Conservation (phyloP, 1,139 yeast genomes). For the Candida neerlandica region DNA sequence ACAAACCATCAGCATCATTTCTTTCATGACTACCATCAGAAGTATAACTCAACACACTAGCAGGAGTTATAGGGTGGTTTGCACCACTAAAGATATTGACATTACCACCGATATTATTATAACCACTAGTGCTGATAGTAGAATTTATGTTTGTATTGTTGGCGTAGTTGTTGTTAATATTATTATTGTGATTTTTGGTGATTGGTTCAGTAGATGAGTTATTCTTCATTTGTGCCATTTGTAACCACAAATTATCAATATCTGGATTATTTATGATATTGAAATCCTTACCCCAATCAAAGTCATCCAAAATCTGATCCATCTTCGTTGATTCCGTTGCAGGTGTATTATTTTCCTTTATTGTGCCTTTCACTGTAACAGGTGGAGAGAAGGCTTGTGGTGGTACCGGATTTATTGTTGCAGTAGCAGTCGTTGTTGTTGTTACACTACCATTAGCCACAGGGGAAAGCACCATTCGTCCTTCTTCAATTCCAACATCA, state of each 20-base stretch:
- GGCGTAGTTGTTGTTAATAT: not conserved
- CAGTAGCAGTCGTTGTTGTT: not conserved
- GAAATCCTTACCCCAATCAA: slow-evolving; percentile 18
- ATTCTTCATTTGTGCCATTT: slow-evolving; percentile 30
- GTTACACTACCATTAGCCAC: not conserved
- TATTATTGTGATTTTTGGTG: not conserved
- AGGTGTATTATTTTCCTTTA: not conserved
- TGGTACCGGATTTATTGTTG: not conserved
- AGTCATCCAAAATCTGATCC: slow-evolving; percentile 10
- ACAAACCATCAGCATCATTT: not conserved
- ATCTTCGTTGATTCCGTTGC: slow-evolving; percentile 4
- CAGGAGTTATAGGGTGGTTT: not conserved
- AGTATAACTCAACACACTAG: not conserved
- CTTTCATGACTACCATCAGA: not conserved
- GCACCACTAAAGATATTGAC: not conserved
- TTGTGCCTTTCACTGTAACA: not conserved
- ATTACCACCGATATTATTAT: not conserved
- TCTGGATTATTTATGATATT: slow-evolving; percentile 31
- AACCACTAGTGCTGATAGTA: not conserved
- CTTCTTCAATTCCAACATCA: not conserved
- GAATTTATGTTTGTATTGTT: not conserved
- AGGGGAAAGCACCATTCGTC: not conserved
- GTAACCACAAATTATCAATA: slow-evolving; percentile 42
- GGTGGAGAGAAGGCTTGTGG: not conserved
- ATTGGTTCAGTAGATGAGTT: not conserved